These are phyloP conservation scores for Hygrophila difformis DNA, from an alignment of 257 asterid genomes.

Conservation along the genomic window DNA sequence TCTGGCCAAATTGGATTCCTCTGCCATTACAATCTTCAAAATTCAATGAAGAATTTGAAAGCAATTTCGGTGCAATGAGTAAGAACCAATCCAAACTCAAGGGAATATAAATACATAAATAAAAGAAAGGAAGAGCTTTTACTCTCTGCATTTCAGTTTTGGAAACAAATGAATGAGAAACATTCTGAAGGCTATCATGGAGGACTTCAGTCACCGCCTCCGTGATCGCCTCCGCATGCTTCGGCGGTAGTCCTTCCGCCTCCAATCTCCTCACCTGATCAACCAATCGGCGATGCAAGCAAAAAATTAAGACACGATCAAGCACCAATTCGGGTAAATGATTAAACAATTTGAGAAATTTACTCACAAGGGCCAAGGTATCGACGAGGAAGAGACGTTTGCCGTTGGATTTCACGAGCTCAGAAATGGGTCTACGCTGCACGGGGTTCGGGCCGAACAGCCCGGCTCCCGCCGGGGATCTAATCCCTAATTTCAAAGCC, in stretches of 20 bases:
- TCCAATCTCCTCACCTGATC: constrained; percentile 78
- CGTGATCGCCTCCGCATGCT: constrained; percentile 89
- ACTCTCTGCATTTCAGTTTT: constrained; percentile 76
- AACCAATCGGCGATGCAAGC: background rate
- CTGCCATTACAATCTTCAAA: constrained; percentile 75
- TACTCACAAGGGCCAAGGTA: constrained; percentile 70
- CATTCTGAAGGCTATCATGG: constrained; percentile 67
- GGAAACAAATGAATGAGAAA: constrained; percentile 66
- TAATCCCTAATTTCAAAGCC: constrained; percentile 25
- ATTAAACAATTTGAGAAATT: too few species aligned
- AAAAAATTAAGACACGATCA: too few species aligned
- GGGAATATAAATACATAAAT: background rate
- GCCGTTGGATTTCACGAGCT: constrained; percentile 37
- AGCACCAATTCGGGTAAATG: too few species aligned
- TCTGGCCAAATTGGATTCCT: constrained; percentile 67
- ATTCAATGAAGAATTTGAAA: too few species aligned
- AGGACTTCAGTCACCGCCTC: constrained; percentile 61
- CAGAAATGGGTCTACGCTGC: constrained; percentile 34
- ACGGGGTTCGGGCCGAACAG: constrained; percentile 19
- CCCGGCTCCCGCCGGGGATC: constrained; percentile 15
- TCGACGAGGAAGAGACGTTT: constrained; percentile 78
- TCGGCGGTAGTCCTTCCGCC: constrained; percentile 68
- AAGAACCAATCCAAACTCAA: background rate
- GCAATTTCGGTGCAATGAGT: too few species aligned
- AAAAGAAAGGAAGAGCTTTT: constrained; percentile 5